A percentile compares a stretch with the other conserved stretches of the same genome.
These are phyloP conservation scores for Podila horticola DNA, from an alignment of 192 early-diverging fungal genomes.

Conservation along the genomic window DNA sequence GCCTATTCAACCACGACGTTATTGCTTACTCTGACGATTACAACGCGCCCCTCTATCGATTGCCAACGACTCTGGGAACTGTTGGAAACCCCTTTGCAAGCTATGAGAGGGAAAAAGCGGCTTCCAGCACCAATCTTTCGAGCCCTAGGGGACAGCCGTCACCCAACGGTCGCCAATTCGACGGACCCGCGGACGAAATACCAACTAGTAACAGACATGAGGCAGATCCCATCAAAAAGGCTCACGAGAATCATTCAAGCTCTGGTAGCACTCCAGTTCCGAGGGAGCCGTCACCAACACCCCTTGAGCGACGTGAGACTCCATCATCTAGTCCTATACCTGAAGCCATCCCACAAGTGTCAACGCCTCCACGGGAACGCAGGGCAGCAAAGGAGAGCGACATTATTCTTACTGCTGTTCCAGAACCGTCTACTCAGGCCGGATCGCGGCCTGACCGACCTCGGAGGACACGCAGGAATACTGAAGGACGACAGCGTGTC, in stretches of 20 bases:
- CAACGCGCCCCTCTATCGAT: constrained; percentile 38
- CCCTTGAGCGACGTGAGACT: too few species aligned
- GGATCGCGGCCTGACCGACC: constrained; percentile 25
- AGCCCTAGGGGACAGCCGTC: background rate
- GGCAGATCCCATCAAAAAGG: background rate
- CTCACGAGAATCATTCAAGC: too few species aligned
- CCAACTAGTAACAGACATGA: background rate
- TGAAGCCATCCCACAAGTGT: too few species aligned
- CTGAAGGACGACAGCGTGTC: constrained; percentile 1
- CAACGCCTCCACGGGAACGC: too few species aligned
- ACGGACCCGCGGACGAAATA: background rate
- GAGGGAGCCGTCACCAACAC: background rate
- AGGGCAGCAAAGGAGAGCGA: background rate
- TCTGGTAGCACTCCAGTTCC: background rate
- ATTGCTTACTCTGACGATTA: constrained; percentile 49
- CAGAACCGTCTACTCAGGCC: background rate
- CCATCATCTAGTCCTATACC: too few species aligned
- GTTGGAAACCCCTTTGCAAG: constrained; percentile 35
- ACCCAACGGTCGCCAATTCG: background rate
- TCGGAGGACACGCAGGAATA: constrained; percentile 25
- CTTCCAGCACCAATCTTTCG: constrained; percentile 23
- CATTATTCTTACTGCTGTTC: too few species aligned
- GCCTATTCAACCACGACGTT: constrained; percentile 25
- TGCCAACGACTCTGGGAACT: constrained; percentile 9
- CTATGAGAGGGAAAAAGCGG: constrained; percentile 33